These are phyloP conservation scores for Exobasidium rhododendri DNA, from an alignment of 1,284 basidiomycete genomes.

Conservation along the genomic window DNA sequence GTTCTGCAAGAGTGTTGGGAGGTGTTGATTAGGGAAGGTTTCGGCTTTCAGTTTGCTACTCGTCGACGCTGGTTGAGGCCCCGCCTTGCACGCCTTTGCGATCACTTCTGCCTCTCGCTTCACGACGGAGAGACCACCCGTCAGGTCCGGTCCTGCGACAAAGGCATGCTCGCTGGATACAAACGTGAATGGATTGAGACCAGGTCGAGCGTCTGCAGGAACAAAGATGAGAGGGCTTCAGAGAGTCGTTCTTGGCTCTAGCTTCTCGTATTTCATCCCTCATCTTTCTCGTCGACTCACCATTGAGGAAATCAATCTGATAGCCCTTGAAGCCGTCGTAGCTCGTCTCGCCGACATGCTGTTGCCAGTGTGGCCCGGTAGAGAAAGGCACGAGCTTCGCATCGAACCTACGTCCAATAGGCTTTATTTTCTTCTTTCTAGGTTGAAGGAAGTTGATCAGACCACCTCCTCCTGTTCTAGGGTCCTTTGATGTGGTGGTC, in stretches of 20 bases:
- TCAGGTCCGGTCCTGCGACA: not conserved
- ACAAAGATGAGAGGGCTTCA: not conserved
- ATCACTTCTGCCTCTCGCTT: not conserved
- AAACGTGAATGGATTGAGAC: conserved; percentile 24
- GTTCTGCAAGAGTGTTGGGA: conserved; percentile 9
- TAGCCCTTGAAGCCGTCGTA: conserved; percentile 42
- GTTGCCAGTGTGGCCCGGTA: conserved; percentile 50
- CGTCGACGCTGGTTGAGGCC: not conserved
- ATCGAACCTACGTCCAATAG: conserved; percentile 46
- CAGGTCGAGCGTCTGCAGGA: conserved; percentile 16
- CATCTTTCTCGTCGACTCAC: conserved; percentile 13
- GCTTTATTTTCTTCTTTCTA: conserved; percentile 44
- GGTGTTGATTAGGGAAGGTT: conserved; percentile 15
- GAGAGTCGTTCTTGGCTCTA: conserved; percentile 2
- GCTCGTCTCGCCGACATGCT: conserved; percentile 26
- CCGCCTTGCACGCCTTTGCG: not conserved
- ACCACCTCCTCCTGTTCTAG: too few species aligned
- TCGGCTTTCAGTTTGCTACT: not conserved
- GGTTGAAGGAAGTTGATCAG: conserved; percentile 19
- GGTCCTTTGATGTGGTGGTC: conserved; percentile 7
- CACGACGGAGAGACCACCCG: not conserved
- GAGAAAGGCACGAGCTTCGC: conserved; percentile 48
- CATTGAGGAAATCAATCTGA: conserved; percentile 48
- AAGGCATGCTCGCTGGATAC: not conserved
- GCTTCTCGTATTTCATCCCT: not conserved